These are phyloP conservation scores for Hanseniaspora thailandica DNA, from an alignment of 805 yeast genomes.

Conservation along the genomic window DNA sequence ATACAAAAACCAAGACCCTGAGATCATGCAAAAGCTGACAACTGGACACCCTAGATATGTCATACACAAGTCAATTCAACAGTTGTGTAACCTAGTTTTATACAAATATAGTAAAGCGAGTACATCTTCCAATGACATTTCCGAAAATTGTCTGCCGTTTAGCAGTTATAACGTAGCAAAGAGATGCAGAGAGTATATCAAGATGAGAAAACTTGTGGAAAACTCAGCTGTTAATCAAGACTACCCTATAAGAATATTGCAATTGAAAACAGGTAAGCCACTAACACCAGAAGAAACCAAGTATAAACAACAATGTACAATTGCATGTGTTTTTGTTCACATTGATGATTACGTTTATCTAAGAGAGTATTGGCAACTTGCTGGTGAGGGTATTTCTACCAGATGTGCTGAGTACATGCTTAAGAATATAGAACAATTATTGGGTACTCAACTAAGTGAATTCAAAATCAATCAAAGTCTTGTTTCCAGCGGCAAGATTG, in stretches of 20 bases:
- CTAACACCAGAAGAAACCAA: conserved; percentile 45
- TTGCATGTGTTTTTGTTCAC: conserved; percentile 73
- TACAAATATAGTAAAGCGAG: conserved; percentile 67
- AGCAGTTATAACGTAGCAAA: conserved; percentile 72
- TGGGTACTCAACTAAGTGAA: conserved; percentile 3
- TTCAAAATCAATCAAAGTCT: background rate
- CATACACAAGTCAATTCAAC: conserved; percentile 51
- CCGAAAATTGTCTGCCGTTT: conserved; percentile 47
- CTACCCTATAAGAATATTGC: conserved; percentile 48
- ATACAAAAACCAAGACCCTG: conserved; percentile 78
- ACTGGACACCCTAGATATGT: conserved; percentile 86
- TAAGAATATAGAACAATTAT: conserved; percentile 35
- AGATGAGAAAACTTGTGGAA: conserved; percentile 29
- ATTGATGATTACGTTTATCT: conserved; percentile 47
- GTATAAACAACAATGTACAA: conserved; percentile 50
- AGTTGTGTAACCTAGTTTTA: conserved; percentile 43
- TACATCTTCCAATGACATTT: conserved; percentile 31
- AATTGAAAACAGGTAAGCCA: conserved; percentile 62
- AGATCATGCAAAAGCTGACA: conserved; percentile 65
- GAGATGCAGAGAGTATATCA: conserved; percentile 71
- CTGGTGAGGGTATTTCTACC: conserved; percentile 94
- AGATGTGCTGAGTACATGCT: conserved; percentile 76
- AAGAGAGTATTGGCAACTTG: conserved; percentile 89
- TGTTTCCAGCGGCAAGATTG: background rate
- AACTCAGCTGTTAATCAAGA: conserved; percentile 18